phyloP scores from a whole-genome alignment of 148 eudicot species.

The Nyssa sinensis region DNA sequence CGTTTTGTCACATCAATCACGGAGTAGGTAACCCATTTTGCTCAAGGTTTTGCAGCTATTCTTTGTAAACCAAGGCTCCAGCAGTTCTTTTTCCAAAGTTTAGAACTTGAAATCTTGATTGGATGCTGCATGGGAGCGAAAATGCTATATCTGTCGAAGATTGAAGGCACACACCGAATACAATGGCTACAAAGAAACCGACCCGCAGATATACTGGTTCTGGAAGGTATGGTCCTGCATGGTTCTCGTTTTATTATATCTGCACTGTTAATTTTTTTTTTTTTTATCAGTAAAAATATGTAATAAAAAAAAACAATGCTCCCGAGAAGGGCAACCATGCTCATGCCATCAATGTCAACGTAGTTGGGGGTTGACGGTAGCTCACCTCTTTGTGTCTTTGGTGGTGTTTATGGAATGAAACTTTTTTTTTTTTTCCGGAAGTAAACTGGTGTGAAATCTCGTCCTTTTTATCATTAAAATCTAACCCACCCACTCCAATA shows the following conservation, averaged over 20 bases:
- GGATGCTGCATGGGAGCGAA: constrained; percentile 80
- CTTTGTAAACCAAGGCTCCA: constrained; percentile 26
- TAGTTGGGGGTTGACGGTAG: too few relatives aligned
- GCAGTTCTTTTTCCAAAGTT: constrained; percentile 51
- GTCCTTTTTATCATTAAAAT: too few relatives aligned
- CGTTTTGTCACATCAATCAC: constrained; percentile 60
- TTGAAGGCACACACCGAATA: constrained; percentile 85
- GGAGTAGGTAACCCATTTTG: constrained; percentile 65
- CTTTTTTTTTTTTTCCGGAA: too few relatives aligned
- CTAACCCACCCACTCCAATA: neutral
- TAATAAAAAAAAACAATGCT: too few relatives aligned
- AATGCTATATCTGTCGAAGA: constrained; percentile 71
- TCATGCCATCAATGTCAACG: too few relatives aligned
- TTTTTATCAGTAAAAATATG: too few relatives aligned
- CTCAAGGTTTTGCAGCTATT: constrained; percentile 77
- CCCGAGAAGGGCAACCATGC: too few relatives aligned
- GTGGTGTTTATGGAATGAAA: too few relatives aligned
- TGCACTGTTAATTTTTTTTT: neutral
- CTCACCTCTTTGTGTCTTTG: too few relatives aligned
- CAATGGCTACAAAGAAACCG: constrained; percentile 64
- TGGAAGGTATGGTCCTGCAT: constrained; percentile 73
- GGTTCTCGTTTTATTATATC: neutral
- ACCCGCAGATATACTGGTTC: constrained; percentile 82
- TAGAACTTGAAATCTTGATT: constrained; percentile 76
- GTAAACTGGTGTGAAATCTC: too few relatives aligned